phyloP scores from a whole-genome alignment of 768 basidiomycete species.

The Paxillus ammoniavirescens region DNA sequence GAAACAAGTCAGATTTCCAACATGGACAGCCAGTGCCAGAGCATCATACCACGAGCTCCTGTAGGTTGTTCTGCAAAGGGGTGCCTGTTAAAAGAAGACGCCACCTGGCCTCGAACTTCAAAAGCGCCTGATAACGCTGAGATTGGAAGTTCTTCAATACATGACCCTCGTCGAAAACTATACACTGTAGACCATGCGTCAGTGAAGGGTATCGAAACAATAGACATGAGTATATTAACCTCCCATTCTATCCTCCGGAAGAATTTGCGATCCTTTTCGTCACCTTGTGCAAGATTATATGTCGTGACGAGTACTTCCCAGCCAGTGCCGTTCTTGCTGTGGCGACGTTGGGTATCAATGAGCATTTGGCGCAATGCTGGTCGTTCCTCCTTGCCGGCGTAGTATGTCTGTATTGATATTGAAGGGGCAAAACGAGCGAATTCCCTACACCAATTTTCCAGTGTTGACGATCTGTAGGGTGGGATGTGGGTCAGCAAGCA shows the following conservation, averaged over 20 bases:
- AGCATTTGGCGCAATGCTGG: conserved; percentile 70
- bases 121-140: conserved; percentile 88
- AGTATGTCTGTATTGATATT: conserved; percentile 88
- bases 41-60: conserved; percentile 76
- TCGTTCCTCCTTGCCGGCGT: conserved; percentile 89
- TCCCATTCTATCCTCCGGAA: conserved; percentile 91
- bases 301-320: conserved; percentile 97
- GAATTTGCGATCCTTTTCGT: conserved; percentile 86
- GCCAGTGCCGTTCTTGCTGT: conserved; percentile 50
- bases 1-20: conserved; percentile 3
- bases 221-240: conserved; percentile 48
- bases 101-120: conserved; percentile 87
- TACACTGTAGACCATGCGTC: conserved; percentile 52
- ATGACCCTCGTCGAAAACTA: conserved; percentile 97
- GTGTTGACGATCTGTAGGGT: conserved; percentile 74
- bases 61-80: conserved; percentile 88
- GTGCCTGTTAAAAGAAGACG: conserved; percentile 92
- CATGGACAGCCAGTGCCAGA: conserved; percentile 1
- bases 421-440: conserved; percentile 88
- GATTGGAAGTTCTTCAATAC: conserved; percentile 96
- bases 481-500: conserved; percentile 7
- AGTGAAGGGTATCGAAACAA: background rate
- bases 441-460: conserved; percentile 99
- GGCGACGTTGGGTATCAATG: conserved; percentile 51
- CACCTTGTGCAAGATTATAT: conserved; percentile 91